A percentile compares a stretch with the other conserved stretches of the same genome.
phyloP scores from a whole-genome alignment of 1,139 yeast genomes.

The Candida frijolesensis region DNA sequence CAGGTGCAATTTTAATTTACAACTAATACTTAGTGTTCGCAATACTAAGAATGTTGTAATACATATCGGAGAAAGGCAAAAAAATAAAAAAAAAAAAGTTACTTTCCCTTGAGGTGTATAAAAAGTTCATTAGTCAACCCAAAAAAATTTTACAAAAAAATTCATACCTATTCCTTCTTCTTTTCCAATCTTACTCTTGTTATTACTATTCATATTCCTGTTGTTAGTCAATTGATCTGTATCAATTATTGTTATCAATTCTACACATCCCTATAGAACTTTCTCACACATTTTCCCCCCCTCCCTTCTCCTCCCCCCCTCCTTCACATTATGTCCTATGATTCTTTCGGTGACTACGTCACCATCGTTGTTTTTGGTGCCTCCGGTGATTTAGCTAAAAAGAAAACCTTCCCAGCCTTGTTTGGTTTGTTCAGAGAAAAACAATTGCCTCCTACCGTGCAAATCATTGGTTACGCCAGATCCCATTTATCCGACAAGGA shows the following conservation, averaged over 20 bases:
- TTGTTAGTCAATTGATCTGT: background rate
- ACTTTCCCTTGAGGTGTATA: background rate
- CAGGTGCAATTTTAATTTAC: background rate
- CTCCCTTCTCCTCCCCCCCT: background rate
- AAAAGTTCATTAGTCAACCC: background rate
- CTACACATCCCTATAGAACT: background rate
- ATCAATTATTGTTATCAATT: background rate
- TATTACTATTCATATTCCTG: background rate
- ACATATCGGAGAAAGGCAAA: constrained; percentile 1
- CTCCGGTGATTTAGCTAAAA: constrained; percentile 94
- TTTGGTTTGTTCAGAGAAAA: constrained; percentile 79
- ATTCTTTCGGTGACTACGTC: constrained; percentile 59
- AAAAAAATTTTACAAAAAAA: background rate
- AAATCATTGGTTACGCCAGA: constrained; percentile 91
- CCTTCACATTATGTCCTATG: constrained; percentile 2
- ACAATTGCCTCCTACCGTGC: constrained; percentile 65
- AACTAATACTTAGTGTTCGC: too few relatives aligned
- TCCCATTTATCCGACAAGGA: constrained; percentile 70
- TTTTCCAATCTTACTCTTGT: background rate
- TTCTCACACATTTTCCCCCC: background rate
- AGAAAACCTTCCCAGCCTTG: constrained; percentile 87
- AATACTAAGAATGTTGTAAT: background rate
- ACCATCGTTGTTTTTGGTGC: constrained; percentile 92
- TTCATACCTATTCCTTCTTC: background rate
- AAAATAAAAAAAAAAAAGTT: background rate